Evolutionary conservation across 2,329 filamentous ascomycete genomes (phyloP), one percentile per base, ranked within the genome.

Genomic region (Elsinoe necatrix): DNA sequence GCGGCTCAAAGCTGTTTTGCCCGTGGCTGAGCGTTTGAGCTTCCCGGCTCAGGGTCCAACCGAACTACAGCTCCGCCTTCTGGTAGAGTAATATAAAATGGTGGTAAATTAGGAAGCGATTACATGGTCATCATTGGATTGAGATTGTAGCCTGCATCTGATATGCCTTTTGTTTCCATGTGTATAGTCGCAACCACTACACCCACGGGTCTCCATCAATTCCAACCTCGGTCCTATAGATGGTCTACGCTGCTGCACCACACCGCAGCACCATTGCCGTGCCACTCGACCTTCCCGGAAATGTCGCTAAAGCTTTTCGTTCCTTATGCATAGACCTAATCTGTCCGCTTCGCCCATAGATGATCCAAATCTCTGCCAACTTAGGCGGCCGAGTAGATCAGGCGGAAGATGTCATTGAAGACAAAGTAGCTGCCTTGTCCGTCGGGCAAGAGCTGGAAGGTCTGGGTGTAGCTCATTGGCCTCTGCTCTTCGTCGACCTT

Each of bases 361-460:
- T 29, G 27, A 29, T 29, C 4, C 9, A 4, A 9, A 9, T 29
- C 9, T 37, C 9, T 4, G 3, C 5, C 4, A 4, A 31, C 52
- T 52, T 61, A 62, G 27, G 61, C 54, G 35, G 69, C 74, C 45
- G 74, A 71, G 73, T 87, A 92, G 64, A 95, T 81, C 61, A 97
- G 82, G 75, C 88, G 88, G 84, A 97, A 97, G 71, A 97, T 76
- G 72, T 97, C 92, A 79, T 97, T 96, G 77, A 85, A 85, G 70
- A 97, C 87, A 72, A 82, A 96, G 78, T 86, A 95, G 74, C 79
- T 83, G 65, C 83, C 85, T 52, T 67, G 63, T 25, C 73, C 73
- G 56, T 89, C 86, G 60, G 83, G 84, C 63, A 83, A 73, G 61
- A 97, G 85, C 73, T 95, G 87, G 81, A 97, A 97, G 57, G 81